A percentile compares a stretch with the other conserved stretches of the same genome.
phyloP scores from a whole-genome alignment of 345 rosid species.

The Geranium rotundifolium region DNA sequence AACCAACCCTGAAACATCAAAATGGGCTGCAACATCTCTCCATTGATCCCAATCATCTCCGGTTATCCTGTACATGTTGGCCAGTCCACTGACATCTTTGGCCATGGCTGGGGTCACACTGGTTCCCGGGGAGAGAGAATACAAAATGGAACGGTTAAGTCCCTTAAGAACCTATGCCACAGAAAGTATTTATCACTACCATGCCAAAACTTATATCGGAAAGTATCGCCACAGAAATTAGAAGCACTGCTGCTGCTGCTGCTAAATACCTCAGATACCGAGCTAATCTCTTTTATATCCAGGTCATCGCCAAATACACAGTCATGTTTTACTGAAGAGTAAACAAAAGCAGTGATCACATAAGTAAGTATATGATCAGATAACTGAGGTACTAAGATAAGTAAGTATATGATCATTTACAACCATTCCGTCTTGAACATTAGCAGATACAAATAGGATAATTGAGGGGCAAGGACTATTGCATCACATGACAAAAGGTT shows the following conservation, averaged over 20 bases:
- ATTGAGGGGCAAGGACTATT: background rate
- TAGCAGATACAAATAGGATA: background rate
- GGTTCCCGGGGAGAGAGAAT: conserved; percentile 93
- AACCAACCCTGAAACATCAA: conserved; percentile 58
- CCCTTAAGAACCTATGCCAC: conserved; percentile 52
- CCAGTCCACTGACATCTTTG: conserved; percentile 48
- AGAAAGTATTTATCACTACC: background rate
- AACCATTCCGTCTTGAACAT: background rate
- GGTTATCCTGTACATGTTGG: conserved; percentile 79
- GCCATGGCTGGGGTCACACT: conserved; percentile 73
- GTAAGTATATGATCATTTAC: background rate
- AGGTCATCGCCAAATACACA: conserved; percentile 79
- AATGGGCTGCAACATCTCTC: conserved; percentile 73
- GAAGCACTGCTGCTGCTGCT: background rate
- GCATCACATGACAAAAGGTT: background rate
- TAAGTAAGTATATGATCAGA: background rate
- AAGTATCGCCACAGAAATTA: background rate
- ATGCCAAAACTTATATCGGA: background rate
- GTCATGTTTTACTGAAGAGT: conserved; percentile 63
- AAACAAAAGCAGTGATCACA: background rate
- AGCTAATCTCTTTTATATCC: conserved; percentile 48
- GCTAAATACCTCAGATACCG: conserved; percentile 49
- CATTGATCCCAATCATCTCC: conserved; percentile 95
- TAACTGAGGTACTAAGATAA: background rate
- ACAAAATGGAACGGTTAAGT: conserved; percentile 59